Conservation (phyloP, 345 rosid genomes). For the Abelmoschus esculentus region DNA sequence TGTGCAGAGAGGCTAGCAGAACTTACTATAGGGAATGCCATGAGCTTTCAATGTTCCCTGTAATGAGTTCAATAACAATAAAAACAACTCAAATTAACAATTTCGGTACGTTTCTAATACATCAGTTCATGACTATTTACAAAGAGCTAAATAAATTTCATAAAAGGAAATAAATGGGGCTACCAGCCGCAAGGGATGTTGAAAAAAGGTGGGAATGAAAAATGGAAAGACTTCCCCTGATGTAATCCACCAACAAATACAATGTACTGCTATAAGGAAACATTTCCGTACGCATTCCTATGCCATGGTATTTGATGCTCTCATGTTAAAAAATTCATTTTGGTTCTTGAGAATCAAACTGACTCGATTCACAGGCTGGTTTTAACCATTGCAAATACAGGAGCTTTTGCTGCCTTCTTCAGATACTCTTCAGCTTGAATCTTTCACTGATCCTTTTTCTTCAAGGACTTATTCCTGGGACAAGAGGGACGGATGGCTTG, state of each 20-base stretch:
- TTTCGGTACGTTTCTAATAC: not conserved
- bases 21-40: too few species aligned
- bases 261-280: not conserved
- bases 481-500: constrained; percentile 46
- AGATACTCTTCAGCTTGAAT: not conserved
- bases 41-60: too few species aligned
- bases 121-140: not conserved
- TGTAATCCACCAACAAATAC: not conserved
- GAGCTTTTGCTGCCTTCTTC: not conserved
- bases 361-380: not conserved
- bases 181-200: not conserved
- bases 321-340: not conserved
- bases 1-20: too few species aligned
- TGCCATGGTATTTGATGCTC: not conserved
- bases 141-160: not conserved
- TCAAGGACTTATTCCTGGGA: constrained; percentile 69
- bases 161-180: not conserved
- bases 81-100: not conserved
- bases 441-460: not conserved
- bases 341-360: not conserved
- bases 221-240: not conserved
- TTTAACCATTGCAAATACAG: not conserved
- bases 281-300: not conserved
- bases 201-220: not conserved
- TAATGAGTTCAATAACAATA: too few species aligned